Base-by-base conservation (phyloP, 2,329 filamentous ascomycete genomes). In the Paraphoma sp. region DNA sequence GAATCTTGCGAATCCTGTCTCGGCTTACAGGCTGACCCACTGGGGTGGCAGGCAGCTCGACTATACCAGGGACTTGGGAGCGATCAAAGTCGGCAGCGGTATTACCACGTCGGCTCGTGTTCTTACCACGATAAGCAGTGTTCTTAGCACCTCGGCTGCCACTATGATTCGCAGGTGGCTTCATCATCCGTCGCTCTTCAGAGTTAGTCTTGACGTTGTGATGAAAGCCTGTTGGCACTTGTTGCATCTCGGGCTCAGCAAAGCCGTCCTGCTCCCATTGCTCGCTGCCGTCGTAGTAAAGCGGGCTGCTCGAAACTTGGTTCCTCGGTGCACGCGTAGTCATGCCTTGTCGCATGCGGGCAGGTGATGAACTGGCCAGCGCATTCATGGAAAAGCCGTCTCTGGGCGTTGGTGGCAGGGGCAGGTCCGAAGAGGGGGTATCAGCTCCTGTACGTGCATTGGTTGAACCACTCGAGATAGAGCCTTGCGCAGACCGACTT, bases 381-480 rank as follows among this genome's bases (percentile, higher is more conserved):
- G 75, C 74, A 53, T 77, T 74, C 43, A 78, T 69, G 9, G 73
- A 68, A 14, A 64, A 69, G 12, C 68, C 62, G 56, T 79, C 74
- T 47, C 72, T 74, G 0, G 80, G 80, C 7, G 80, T 82, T 23
- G 77, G 74, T 16, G 79, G 79, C 1, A 75, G 78, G 36, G 77
- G 72, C 43, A 76, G 72, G 55, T 81, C 79, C 1, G 79, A 81
- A 1, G 79, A 81, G 12, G 77, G 76, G 6, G 73, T 68, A 12
- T 79, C 75, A 1, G 72, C 70, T 43, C 80, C 76, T 5, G 74
- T 75, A 51, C 76, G 71, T 46, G 64, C 59, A 41, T 68, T 73
- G 12, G 62, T 72, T 17, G 65, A 73, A 16, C 65, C 62, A 50
- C 72, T 74, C n/a, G 70, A 75, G 41, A 64, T 51, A 2, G 72